A percentile compares a stretch with the other conserved stretches of the same genome.
phyloP scores from a whole-genome alignment of 2,329 filamentous ascomycete species.

The Fusarium albidum region DNA sequence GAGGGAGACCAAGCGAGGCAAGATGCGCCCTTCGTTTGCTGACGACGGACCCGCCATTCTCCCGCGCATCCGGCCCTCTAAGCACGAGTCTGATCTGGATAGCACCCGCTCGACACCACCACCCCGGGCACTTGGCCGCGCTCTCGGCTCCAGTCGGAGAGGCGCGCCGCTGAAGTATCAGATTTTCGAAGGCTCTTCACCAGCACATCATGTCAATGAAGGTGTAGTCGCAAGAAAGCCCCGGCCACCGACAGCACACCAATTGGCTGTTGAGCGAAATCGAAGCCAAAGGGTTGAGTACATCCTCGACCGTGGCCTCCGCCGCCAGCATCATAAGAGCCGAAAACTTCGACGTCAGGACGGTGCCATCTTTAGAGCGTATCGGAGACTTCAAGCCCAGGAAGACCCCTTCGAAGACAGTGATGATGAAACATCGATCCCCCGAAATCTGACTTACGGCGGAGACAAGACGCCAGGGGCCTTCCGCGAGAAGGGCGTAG shows the following conservation, averaged over 20 bases:
- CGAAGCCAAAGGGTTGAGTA: conserved; percentile 82
- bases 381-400: conserved; percentile 67
- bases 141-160: conserved; percentile 45
- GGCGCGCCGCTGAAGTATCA: conserved; percentile 65
- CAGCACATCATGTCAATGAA: conserved; percentile 63
- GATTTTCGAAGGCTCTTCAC: conserved; percentile 68
- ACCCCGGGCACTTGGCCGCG: conserved; percentile 43
- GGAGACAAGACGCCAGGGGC: conserved; percentile 43
- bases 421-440: conserved; percentile 62
- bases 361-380: conserved; percentile 72
- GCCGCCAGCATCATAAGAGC: conserved; percentile 69
- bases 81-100: conserved; percentile 62
- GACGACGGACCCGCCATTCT: conserved; percentile 67
- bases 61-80: conserved; percentile 69
- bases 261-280: conserved; percentile 82
- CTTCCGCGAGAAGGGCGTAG: conserved; percentile 66
- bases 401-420: conserved; percentile 67
- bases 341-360: conserved; percentile 69
- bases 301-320: conserved; percentile 78
- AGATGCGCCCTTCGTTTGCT: conserved; percentile 49
- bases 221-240: conserved; percentile 68
- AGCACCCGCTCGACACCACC: conserved; percentile 55
- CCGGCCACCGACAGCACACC: conserved; percentile 81
- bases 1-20: conserved; percentile 65
- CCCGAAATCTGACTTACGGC: conserved; percentile 42